Evolutionary conservation across 768 basidiomycete genomes (phyloP), one percentile per base, ranked within the genome.

Genomic region (Boletus speciosus): DNA sequence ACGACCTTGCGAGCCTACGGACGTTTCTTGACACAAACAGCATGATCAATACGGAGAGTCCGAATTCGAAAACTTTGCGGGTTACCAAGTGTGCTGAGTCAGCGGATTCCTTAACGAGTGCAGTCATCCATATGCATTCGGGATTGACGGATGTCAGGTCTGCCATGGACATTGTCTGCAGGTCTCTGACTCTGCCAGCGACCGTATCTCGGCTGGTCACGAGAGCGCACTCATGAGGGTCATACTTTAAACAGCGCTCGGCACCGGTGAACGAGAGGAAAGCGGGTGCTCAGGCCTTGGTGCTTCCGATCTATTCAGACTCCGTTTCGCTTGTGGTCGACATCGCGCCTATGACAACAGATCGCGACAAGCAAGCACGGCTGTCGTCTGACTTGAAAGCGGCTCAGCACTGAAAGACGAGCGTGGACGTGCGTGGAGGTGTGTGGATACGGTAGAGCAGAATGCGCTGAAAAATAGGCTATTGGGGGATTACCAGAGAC

Each of bases 401-500:
- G 41, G 44, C 19, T 32, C 0, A 32, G 3, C 10, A 11, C 11
- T 11, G 31, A 11, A 11, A 9, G 31, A 32, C 31, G 29, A 29
- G 29, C 1, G 7, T 27, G 19, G 19, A 19, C 19, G 27, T 27
- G 29, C 29, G 29, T 31, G 29, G 9, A 2, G 31, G 9, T 2
- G 31, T 10, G 31, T 29, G 31, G 31, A 32, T 32, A 19, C 19
- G 31, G 29, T 4, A 29, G 29, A 29, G 8, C 7, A 31, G 29
- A 10, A 31, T 2, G 29, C 9, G 29, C 27, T 7, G 49, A 37
- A 47, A 62, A 68, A 59, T 72, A 72, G 58, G 51, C 67, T 72
- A 59, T 46, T 40, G 54, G 8, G 47, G 29, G 53, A 43, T 56
- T 78, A 78, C 80, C 81, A 52, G 36, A 61, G 14, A 2, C 25